These are phyloP conservation scores for Myxozyma monticola DNA, from an alignment of 805 yeast genomes.

Conservation along the genomic window DNA sequence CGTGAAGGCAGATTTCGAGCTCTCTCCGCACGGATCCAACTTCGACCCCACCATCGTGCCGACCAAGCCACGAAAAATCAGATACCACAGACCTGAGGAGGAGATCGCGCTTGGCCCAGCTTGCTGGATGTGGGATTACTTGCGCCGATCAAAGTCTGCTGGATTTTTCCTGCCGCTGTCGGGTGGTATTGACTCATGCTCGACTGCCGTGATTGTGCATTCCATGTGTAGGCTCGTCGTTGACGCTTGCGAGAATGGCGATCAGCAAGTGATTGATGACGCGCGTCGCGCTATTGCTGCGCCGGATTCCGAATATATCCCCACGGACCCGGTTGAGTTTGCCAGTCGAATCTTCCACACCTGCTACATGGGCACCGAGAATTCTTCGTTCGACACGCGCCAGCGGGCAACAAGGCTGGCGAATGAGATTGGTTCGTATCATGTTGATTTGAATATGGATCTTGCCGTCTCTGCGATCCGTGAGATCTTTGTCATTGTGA, in stretches of 20 bases:
- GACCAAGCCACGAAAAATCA: conserved; percentile 50
- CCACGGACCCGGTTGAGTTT: conserved; percentile 71
- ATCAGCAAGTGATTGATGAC: conserved; percentile 69
- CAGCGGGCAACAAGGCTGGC: conserved; percentile 77
- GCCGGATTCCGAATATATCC: conserved; percentile 57
- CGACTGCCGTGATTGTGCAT: conserved; percentile 90
- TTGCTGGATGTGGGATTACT: conserved; percentile 98
- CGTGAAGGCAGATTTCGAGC: conserved; percentile 54
- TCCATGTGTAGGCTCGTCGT: conserved; percentile 90
- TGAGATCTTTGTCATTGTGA: conserved; percentile 77
- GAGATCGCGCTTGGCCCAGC: conserved; percentile 99
- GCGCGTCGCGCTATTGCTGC: conserved; percentile 66
- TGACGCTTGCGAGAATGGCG: conserved; percentile 62
- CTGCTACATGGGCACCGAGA: conserved; percentile 92
- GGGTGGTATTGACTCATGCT: conserved; percentile 98
- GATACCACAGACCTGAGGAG: conserved; percentile 83
- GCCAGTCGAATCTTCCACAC: conserved; percentile 80
- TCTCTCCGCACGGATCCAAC: conserved; percentile 59
- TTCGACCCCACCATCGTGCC: conserved; percentile 68
- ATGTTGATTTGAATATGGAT: conserved; percentile 91
- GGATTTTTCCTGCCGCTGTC: conserved; percentile 92
- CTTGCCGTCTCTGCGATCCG: conserved; percentile 71
- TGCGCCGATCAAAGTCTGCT: conserved; percentile 84
- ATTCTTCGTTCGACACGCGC: conserved; percentile 87
- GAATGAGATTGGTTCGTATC: conserved; percentile 77